These are phyloP conservation scores for Coemansia sp. DNA, from an alignment of 192 early-diverging fungal species.

Conservation along the genomic window DNA sequence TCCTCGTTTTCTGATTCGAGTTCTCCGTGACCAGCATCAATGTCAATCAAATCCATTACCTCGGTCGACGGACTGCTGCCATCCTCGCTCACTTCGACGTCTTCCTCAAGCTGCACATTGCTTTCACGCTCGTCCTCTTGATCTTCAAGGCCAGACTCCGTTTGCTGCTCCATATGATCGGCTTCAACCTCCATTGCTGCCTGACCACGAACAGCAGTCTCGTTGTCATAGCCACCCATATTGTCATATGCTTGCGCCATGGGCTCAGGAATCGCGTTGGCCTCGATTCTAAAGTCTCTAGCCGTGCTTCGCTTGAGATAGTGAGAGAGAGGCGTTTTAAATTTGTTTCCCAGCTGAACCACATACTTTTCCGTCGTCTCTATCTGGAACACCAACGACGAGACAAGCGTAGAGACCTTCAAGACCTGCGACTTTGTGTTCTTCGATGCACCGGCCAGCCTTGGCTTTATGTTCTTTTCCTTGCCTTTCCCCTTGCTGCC, in stretches of 20 bases:
- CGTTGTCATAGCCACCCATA: background rate
- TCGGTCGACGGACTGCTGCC: conserved; percentile 5
- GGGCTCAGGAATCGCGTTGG: conserved; percentile 36
- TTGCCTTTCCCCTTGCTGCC: conserved; percentile 4
- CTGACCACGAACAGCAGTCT: background rate
- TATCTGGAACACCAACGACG: conserved; percentile 66
- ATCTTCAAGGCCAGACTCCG: conserved; percentile 1
- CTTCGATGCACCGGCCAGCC: background rate
- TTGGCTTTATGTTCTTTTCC: conserved; percentile 10
- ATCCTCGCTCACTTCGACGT: conserved; percentile 15
- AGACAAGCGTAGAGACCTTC: conserved; percentile 72
- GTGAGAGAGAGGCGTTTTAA: conserved; percentile 70
- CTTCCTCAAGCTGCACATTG: conserved; percentile 12
- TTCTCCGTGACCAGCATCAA: background rate
- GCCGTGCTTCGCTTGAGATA: conserved; percentile 76
- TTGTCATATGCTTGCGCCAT: background rate
- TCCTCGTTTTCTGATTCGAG: conserved; percentile 6
- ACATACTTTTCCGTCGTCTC: conserved; percentile 76
- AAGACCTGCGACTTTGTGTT: conserved; percentile 55
- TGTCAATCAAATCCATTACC: conserved; percentile 10
- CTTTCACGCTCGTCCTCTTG: conserved; percentile 42
- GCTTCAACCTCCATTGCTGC: too few species aligned
- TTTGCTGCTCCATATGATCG: too few species aligned
- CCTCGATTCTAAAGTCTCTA: conserved; percentile 71
- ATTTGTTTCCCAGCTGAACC: conserved; percentile 65